Base-by-base conservation (phyloP, 768 basidiomycete species). In the Suillus americanus region DNA sequence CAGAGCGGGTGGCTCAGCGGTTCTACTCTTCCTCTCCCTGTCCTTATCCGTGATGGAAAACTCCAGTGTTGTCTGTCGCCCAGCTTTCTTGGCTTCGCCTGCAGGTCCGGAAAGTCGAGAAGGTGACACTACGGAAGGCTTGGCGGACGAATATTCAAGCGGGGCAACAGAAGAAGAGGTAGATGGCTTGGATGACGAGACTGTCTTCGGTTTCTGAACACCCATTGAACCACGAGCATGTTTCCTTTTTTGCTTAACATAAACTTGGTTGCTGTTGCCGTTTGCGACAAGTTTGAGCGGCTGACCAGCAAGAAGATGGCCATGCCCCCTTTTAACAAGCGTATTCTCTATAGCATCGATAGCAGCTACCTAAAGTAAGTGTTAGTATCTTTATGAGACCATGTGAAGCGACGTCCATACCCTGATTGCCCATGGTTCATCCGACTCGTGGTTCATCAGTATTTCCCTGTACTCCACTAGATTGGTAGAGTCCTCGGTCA, bases 381-480 rank as follows among this genome's bases (percentile, higher is more conserved):
- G 54, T 55, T 45, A 59, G 60, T 68, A 13, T 60, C 61, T 38
- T 57, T 33, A 57, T 62, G 65, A 70, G 63, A 55, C n/a, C 56
- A 41, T 45, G 68, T 50, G 10, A 45, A 48, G 18, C 20, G 23
- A 63, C 3, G 30, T 77, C 10, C 79, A 68, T 75, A 91, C 91
- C 69, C 90, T 79, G 43, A 83, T 80, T 72, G 89, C 86, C 70
- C 84, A 81, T 51, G 89, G 79, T 67, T 94, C 92, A 68, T 88
- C 86, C 18, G 84, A 82, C n/a, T 83, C 79, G 66, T 89, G 81
- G 35, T 83, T 74, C 66, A 92, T 74, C 43, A 93, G 75, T 78
- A 91, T 87, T 54, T 83, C 80, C 51, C 91, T 85, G 70, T 86
- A 92, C 68, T 90, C 86, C 14, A 85, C 83, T 25, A 94, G 79